Percentiles rank a stretch among this genome's conserved stretches.
phyloP scores from a whole-genome alignment of 108 stramenopile species.

The Conticribra weissflogii region DNA sequence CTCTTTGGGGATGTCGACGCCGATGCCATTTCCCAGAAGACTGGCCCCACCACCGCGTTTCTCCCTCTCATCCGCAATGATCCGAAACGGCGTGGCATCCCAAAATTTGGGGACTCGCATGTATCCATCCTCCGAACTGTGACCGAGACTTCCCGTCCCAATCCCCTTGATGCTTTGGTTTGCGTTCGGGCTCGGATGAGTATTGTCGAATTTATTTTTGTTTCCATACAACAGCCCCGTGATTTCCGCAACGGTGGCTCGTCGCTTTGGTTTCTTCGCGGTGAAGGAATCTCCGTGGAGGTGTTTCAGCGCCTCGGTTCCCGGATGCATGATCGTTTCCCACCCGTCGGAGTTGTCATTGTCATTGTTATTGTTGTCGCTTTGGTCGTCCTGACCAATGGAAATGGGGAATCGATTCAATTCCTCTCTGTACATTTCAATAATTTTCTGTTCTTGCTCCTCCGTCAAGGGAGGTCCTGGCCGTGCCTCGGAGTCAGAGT shows the following conservation, averaged over 20 bases:
- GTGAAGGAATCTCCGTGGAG: constrained; percentile 23
- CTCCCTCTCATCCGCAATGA: constrained; percentile 34
- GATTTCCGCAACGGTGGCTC: constrained; percentile 9
- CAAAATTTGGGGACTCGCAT: constrained; percentile 58
- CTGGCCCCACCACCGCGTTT: background rate
- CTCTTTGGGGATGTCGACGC: background rate
- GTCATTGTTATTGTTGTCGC: too few species aligned
- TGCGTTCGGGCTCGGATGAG: too few species aligned
- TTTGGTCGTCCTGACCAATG: constrained; percentile 32
- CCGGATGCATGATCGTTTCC: constrained; percentile 48
- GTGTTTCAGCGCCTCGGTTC: constrained; percentile 26
- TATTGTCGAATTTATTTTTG: constrained; percentile 1
- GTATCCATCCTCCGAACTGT: constrained; percentile 11
- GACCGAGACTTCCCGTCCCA: background rate
- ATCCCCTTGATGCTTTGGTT: background rate
- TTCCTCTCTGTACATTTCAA: constrained; percentile 11
- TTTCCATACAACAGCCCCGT: constrained; percentile 19
- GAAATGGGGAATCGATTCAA: constrained; percentile 39
- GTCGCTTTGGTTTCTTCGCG: background rate
- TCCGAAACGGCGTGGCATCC: constrained; percentile 34
- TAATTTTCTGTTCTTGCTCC: constrained; percentile 22
- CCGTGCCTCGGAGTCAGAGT: too few species aligned
- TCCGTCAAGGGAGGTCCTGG: constrained; percentile 3
- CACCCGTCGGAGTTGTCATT: constrained; percentile 18
- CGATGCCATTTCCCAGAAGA: too few species aligned